These are phyloP conservation scores for Chytriomyces hyalinus DNA, from an alignment of 192 early-diverging fungal species.

Conservation along the genomic window DNA sequence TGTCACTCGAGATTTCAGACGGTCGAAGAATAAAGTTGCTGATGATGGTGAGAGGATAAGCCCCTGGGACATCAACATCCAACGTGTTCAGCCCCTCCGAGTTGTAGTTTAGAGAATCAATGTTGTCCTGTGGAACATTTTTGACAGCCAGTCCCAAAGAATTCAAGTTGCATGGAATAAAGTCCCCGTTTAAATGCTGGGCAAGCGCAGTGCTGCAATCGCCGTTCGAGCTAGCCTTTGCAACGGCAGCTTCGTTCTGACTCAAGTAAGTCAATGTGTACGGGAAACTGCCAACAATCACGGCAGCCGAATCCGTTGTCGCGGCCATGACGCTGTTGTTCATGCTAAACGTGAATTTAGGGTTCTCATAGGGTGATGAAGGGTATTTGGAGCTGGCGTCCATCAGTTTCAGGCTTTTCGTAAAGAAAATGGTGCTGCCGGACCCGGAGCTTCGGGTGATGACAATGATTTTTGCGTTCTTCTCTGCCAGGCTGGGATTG, in stretches of 20 bases:
- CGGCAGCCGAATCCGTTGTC: background rate
- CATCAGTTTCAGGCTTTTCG: background rate
- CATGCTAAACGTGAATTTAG: background rate
- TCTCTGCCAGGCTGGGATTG: conserved; percentile 15
- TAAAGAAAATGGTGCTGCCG: background rate
- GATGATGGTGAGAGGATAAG: conserved; percentile 20
- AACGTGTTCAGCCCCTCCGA: background rate
- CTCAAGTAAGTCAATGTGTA: conserved; percentile 6
- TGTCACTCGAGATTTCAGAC: conserved; percentile 10
- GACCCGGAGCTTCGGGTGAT: background rate
- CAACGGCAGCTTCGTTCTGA: background rate
- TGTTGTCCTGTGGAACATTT: background rate
- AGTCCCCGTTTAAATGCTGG: conserved; percentile 7
- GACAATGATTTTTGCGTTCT: background rate
- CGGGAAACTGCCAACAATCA: background rate
- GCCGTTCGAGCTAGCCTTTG: too few relatives aligned
- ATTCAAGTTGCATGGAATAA: background rate
- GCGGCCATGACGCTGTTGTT: background rate
- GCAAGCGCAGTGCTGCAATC: background rate
- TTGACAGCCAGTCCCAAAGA: background rate
- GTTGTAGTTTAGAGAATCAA: background rate
- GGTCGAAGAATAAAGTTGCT: conserved; percentile 14
- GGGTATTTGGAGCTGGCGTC: background rate
- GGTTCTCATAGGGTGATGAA: background rate
- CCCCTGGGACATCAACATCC: background rate